These are phyloP conservation scores for Diplodia intermedia DNA, from an alignment of 2,329 filamentous ascomycete genomes.

Conservation along the genomic window DNA sequence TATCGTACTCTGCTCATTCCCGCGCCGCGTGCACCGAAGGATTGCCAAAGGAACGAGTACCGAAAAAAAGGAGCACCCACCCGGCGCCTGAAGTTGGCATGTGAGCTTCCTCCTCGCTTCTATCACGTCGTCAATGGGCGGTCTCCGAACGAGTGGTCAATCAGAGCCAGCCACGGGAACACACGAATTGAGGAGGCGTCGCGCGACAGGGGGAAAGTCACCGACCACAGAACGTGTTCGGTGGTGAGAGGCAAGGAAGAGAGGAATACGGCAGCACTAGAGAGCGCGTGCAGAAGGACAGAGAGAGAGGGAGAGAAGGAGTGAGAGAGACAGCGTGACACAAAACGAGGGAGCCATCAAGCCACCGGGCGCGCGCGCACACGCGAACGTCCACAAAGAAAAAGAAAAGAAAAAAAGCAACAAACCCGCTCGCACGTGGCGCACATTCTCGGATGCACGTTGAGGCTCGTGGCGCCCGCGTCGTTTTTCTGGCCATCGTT, in stretches of 20 bases:
- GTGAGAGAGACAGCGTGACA: not conserved
- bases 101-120: not conserved
- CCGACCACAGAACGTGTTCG: not conserved
- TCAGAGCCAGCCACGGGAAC: no score
- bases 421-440: not conserved
- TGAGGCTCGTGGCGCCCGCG: not conserved
- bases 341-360: not conserved
- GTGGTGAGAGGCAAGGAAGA: not conserved
- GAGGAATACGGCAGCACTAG: not conserved
- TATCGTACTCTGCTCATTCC: not conserved
- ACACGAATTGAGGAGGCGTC: not conserved
- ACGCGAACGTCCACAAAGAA: not conserved
- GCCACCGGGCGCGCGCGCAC: not conserved
- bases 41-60: not conserved
- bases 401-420: not conserved
- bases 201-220: not conserved
- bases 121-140: not conserved
- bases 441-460: not conserved
- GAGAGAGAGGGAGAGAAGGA: not conserved
- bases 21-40: not conserved
- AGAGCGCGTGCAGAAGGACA: not conserved
- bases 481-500: not conserved
- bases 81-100: not conserved
- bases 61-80: not conserved
- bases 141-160: not conserved